Percentiles rank a stretch among this genome's conserved stretches.
Conservation (phyloP, 257 asterid genomes). For the Solanum virginianum region DNA sequence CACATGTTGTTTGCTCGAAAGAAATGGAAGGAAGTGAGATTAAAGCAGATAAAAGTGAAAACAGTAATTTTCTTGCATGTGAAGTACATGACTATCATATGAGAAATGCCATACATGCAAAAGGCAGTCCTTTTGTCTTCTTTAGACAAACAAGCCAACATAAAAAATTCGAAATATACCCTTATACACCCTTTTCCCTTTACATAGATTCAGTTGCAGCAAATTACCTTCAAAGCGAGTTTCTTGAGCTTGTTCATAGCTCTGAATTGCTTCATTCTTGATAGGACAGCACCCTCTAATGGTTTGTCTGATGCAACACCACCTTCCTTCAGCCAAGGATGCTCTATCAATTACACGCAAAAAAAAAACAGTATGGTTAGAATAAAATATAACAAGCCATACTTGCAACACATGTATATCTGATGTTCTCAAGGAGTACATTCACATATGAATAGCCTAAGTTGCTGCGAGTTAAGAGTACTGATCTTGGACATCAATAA, state of each 20-base stretch:
- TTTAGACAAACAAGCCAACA: background rate
- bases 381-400: background rate
- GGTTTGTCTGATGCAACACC: constrained; percentile 85
- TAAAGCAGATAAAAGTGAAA: background rate
- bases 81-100: background rate
- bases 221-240: constrained; percentile 78
- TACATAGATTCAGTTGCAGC: background rate
- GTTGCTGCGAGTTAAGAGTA: background rate
- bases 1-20: background rate
- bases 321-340: constrained; percentile 80
- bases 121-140: background rate
- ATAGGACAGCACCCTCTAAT: constrained; percentile 71
- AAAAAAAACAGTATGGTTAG: background rate
- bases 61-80: background rate
- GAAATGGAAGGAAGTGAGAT: background rate
- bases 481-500: background rate
- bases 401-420: background rate
- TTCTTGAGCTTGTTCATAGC: constrained; percentile 93
- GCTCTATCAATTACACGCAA: constrained; percentile 31
- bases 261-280: constrained; percentile 90
- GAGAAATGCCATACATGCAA: background rate
- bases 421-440: background rate
- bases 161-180: background rate
- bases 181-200: background rate
- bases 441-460: background rate